Percentiles rank a stretch among this genome's conserved stretches.
Conservation (phyloP, 768 basidiomycete genomes). For the Hericium coralloides region DNA sequence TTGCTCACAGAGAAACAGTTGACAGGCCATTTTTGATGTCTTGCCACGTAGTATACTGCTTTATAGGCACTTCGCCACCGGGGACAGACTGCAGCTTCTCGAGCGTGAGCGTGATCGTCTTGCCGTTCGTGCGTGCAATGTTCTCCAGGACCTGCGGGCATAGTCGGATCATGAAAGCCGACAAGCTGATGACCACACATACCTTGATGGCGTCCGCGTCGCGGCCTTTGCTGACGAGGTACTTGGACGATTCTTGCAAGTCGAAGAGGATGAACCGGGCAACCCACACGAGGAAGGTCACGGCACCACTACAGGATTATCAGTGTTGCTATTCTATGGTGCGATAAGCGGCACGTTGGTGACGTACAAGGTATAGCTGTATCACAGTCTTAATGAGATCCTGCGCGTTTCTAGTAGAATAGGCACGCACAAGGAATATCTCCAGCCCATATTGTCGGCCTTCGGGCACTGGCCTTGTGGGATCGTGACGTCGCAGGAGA, state of each 20-base stretch:
- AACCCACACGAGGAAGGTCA: constrained; percentile 46
- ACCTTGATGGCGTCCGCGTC: constrained; percentile 41
- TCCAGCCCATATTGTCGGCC: constrained; percentile 40
- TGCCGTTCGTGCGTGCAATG: constrained; percentile 40
- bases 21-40: not conserved
- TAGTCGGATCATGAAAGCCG: not conserved
- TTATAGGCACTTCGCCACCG: constrained; percentile 14
- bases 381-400: not conserved
- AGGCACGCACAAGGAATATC: constrained; percentile 38
- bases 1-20: not conserved
- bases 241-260: constrained; percentile 56
- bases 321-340: not conserved
- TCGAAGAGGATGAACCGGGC: constrained; percentile 48
- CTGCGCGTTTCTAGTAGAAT: not conserved
- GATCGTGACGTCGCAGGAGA: constrained; percentile 21
- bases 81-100: constrained; percentile 31
- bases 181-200: not conserved
- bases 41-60: not conserved
- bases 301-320: constrained; percentile 25
- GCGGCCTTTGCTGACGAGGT: constrained; percentile 44
- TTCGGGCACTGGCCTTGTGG: not conserved
- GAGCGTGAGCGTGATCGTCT: constrained; percentile 33
- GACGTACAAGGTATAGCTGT: not conserved
- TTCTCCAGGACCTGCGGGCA: constrained; percentile 35
- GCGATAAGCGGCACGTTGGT: too few relatives aligned